A percentile compares a stretch with the other conserved stretches of the same genome.
phyloP scores from a whole-genome alignment of 192 early-diverging fungal genomes.

The Globomyces pollinis-pini region DNA sequence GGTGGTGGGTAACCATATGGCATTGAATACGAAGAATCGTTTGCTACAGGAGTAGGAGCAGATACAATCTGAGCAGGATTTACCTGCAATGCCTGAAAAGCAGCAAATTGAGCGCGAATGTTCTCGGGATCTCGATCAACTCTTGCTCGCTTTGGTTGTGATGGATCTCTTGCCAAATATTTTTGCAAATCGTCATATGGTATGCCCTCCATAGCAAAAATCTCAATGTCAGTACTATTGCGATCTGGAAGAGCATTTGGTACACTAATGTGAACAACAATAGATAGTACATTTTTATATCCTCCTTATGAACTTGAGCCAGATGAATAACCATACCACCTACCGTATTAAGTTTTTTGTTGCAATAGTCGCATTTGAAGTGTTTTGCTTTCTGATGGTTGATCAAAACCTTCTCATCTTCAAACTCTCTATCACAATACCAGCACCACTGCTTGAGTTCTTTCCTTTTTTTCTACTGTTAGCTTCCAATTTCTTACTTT shows the following conservation, averaged over 20 bases:
- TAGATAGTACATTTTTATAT: conserved; percentile 52
- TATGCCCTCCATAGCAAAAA: conserved; percentile 92
- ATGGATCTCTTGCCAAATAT: conserved; percentile 42
- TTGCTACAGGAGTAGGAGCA: too few relatives aligned
- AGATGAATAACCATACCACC: conserved; percentile 86
- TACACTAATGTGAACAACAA: conserved; percentile 47
- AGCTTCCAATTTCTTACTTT: too few relatives aligned
- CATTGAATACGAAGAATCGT: too few relatives aligned
- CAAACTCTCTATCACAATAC: conserved; percentile 96
- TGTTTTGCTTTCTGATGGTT: conserved; percentile 91
- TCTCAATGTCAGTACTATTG: conserved; percentile 80
- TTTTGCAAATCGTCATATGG: conserved; percentile 70
- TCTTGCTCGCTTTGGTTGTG: conserved; percentile 15
- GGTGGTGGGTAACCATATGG: too few relatives aligned
- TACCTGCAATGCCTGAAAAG: conserved; percentile 32
- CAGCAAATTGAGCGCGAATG: conserved; percentile 29
- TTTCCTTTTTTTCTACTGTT: conserved; percentile 47
- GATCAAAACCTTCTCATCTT: conserved; percentile 88
- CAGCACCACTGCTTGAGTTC: conserved; percentile 47
- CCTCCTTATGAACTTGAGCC: conserved; percentile 89
- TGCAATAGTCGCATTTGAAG: conserved; percentile 83
- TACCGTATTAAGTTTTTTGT: conserved; percentile 79
- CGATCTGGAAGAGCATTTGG: conserved; percentile 78
- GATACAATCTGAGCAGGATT: neutral
- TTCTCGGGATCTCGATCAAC: conserved; percentile 18